phyloP scores from a whole-genome alignment of 1,284 basidiomycete species.

The Chondrostereum purpureum region DNA sequence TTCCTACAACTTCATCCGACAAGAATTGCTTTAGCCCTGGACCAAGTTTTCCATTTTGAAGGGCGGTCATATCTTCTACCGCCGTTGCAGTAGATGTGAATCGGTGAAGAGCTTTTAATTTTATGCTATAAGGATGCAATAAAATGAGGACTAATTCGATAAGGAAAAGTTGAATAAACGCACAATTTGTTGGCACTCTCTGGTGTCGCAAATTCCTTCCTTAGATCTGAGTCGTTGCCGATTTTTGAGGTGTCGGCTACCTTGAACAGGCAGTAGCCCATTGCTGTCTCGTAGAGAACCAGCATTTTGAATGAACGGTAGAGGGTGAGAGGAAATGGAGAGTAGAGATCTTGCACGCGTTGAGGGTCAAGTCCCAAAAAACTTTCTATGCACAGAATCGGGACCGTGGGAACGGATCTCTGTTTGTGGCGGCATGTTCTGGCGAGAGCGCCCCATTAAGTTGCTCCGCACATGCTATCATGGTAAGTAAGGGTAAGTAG shows the following conservation, averaged over 20 bases:
- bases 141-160: background rate
- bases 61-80: constrained; percentile 95
- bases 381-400: no score
- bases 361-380: no score
- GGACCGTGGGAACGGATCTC: no score
- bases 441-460: no score
- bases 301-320: constrained; percentile 49
- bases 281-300: constrained; percentile 79
- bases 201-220: constrained; percentile 89
- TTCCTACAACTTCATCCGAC: constrained; percentile 79
- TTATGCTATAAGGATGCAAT: constrained; percentile 50
- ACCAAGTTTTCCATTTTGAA: constrained; percentile 90
- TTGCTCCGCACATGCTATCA: no score
- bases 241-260: constrained; percentile 88
- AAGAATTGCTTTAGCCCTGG: constrained; percentile 94
- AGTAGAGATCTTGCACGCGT: no score
- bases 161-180: constrained; percentile 25
- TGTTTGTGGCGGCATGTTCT: no score
- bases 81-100: constrained; percentile 95
- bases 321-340: constrained; percentile 11
- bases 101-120: constrained; percentile 92
- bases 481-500: no score
- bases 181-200: constrained; percentile 90
- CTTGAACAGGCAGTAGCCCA: constrained; percentile 98
- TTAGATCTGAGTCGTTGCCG: constrained; percentile 71